Conservation (phyloP, 1,284 basidiomycete genomes). For the Trametes hirsuta region DNA sequence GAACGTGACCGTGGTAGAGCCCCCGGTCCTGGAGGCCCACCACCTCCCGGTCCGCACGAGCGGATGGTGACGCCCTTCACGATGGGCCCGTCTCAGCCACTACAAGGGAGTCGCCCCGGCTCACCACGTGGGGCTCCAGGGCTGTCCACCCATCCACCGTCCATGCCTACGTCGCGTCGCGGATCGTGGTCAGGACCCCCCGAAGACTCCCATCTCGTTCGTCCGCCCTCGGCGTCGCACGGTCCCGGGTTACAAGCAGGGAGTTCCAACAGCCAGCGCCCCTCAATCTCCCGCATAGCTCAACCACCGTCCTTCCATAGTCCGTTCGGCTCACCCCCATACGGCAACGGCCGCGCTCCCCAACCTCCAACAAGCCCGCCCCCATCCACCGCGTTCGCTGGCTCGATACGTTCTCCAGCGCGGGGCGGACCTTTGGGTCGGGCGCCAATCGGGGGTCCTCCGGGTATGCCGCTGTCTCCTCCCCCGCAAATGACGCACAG, state of each 20-base stretch:
- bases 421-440: slow-evolving; percentile 6
- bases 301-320: slow-evolving; percentile 18
- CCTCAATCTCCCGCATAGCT: slow-evolving; percentile 14
- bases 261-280: slow-evolving; percentile 11
- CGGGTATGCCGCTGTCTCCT: slow-evolving; percentile 19
- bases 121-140: slow-evolving; percentile 29
- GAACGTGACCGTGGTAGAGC: slow-evolving; percentile 32
- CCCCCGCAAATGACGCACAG: slow-evolving; percentile 19
- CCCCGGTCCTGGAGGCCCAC: slow-evolving; percentile 31
- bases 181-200: slow-evolving; percentile 36
- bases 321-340: slow-evolving; percentile 21
- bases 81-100: slow-evolving; percentile 49
- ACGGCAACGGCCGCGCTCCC: background rate
- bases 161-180: slow-evolving; percentile 33
- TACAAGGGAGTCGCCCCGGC: slow-evolving; percentile 31
- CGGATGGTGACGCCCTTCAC: slow-evolving; percentile 49
- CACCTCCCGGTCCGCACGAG: slow-evolving; percentile 42
- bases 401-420: slow-evolving; percentile 23
- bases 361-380: slow-evolving; percentile 19
- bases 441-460: slow-evolving; percentile 11
- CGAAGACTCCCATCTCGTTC: slow-evolving; percentile 23
- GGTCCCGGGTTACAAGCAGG: slow-evolving; percentile 3
- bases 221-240: slow-evolving; percentile 26
- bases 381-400: slow-evolving; percentile 9
- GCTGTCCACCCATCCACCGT: slow-evolving; percentile 22